Evolutionary conservation across 1,284 basidiomycete species (phyloP).

Genomic region (Exobasidium cylindrosporum): DNA sequence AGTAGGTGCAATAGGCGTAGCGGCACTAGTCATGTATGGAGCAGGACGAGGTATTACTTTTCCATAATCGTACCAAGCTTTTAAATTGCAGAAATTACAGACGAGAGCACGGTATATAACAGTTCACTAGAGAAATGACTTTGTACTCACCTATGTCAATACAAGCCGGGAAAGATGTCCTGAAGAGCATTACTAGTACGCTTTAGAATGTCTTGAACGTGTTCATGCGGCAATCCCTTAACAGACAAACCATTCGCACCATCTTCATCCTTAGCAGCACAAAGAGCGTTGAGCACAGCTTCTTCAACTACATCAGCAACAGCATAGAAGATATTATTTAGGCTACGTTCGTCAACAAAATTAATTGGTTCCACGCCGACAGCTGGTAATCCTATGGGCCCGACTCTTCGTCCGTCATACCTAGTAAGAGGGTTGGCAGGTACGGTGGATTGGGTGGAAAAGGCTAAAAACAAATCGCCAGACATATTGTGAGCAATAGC

Average conservation of each 20-base stretch:
- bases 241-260: background rate
- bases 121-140: no score
- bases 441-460: background rate
- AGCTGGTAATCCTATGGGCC: background rate
- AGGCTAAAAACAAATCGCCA: background rate
- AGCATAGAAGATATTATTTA: background rate
- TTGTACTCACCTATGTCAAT: no score
- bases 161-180: background rate
- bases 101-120: no score
- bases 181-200: background rate
- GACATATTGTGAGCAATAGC: background rate
- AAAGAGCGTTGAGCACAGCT: background rate
- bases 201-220: background rate
- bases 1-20: slow-evolving; percentile 2
- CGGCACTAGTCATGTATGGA: slow-evolving; percentile 11
- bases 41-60: background rate
- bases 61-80: no score
- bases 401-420: background rate
- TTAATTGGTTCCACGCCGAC: background rate
- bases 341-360: background rate
- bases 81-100: no score
- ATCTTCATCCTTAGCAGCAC: background rate
- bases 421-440: background rate
- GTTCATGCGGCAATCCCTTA: background rate
- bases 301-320: background rate